Conservation (phyloP, 2,329 filamentous ascomycete genomes). For the Aaosphaeria arxii region DNA sequence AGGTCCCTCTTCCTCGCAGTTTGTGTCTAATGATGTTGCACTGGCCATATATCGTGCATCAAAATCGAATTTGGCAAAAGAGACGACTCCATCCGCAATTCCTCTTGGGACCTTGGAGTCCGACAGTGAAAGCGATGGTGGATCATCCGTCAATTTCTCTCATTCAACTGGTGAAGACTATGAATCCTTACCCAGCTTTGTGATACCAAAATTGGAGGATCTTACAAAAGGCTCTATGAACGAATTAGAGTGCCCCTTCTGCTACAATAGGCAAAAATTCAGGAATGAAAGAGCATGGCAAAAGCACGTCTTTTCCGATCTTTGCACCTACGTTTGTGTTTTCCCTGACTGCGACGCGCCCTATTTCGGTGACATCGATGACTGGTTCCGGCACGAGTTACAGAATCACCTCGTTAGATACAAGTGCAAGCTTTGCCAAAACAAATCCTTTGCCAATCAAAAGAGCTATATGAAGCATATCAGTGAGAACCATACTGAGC, state of each 20-base stretch:
- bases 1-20: no score
- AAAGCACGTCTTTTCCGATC: conserved; percentile 14
- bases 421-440: conserved; percentile 8
- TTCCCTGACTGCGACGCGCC: conserved; percentile 9
- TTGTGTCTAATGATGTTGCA: neutral
- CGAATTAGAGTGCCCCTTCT: conserved; percentile 16
- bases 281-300: conserved; percentile 9
- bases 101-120: conserved; percentile 9
- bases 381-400: conserved; percentile 18
- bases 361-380: conserved; percentile 11
- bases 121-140: conserved; percentile 9
- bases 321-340: conserved; percentile 15
- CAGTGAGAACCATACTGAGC: conserved; percentile 3
- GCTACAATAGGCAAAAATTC: conserved; percentile 10
- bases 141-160: conserved; percentile 12
- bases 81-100: neutral
- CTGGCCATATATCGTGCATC: no score
- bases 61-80: no score
- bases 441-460: conserved; percentile 1
- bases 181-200: conserved; percentile 1
- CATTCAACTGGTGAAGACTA: conserved; percentile 7
- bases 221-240: conserved; percentile 3
- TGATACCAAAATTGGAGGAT: conserved; percentile 11
- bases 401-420: conserved; percentile 10
- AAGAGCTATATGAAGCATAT: conserved; percentile 9